Conservation (phyloP, 257 asterid species). For the Solanum chilense region DNA sequence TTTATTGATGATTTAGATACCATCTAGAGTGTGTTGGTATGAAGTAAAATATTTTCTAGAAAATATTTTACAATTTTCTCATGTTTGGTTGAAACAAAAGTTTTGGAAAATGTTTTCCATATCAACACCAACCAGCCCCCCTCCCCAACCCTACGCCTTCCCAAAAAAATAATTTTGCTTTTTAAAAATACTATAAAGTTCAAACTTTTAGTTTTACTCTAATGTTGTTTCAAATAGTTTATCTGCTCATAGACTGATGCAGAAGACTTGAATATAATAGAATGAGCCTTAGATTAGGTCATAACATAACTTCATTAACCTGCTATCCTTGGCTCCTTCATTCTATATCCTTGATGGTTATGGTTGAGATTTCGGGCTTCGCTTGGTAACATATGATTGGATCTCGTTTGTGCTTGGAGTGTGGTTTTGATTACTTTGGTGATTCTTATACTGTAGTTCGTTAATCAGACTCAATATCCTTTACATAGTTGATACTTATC, state of each 20-base stretch:
- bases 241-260: background rate
- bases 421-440: background rate
- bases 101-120: too few relatives aligned
- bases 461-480: background rate
- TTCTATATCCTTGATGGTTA: background rate
- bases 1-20: too few relatives aligned
- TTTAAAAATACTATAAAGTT: too few relatives aligned
- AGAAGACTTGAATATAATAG: background rate
- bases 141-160: too few relatives aligned
- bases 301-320: background rate
- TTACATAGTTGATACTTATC: background rate
- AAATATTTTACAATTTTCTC: too few relatives aligned
- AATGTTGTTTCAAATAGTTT: too few relatives aligned
- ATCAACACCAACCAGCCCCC: too few relatives aligned
- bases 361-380: background rate
- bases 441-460: background rate
- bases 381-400: background rate
- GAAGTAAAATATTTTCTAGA: too few relatives aligned
- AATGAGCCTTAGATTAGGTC: background rate
- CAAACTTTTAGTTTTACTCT: too few relatives aligned
- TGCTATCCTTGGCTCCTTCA: background rate
- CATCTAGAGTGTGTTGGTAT: too few relatives aligned
- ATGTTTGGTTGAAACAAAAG: too few relatives aligned
- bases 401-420: background rate
- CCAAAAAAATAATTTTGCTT: too few relatives aligned